Evolutionary conservation across 2,329 filamentous ascomycete species (phyloP).

Genomic region (Microdochium paspali): DNA sequence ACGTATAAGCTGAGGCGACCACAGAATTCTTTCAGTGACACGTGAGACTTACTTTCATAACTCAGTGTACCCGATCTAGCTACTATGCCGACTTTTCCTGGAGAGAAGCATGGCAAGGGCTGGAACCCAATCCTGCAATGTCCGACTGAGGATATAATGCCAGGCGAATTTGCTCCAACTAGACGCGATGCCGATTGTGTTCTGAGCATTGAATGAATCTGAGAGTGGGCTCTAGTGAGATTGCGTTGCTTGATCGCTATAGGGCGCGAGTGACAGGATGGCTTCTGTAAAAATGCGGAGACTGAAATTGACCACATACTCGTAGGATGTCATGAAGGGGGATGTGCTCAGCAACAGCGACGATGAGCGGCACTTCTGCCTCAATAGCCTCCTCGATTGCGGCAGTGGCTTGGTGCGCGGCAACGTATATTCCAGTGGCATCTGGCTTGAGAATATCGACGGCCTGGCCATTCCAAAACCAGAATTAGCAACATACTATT

Average conservation of each 20-base stretch:
- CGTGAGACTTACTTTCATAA: slow-evolving; percentile 42
- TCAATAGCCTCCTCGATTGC: slow-evolving; percentile 76
- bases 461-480: slow-evolving; percentile 33
- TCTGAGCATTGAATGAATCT: slow-evolving; percentile 60
- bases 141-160: slow-evolving; percentile 63
- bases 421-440: slow-evolving; percentile 72
- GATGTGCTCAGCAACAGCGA: slow-evolving; percentile 68
- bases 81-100: slow-evolving; percentile 60
- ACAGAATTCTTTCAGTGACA: not conserved
- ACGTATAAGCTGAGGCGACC: not conserved
- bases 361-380: slow-evolving; percentile 65
- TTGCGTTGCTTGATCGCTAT: no score
- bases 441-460: slow-evolving; percentile 63
- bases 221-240: no score
- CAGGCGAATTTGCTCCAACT: slow-evolving; percentile 64
- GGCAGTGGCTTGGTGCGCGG: slow-evolving; percentile 60
- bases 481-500: not conserved
- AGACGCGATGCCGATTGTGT: slow-evolving; percentile 61
- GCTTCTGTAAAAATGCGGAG: not conserved
- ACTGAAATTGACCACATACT: slow-evolving; percentile 26
- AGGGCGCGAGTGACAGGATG: no score
- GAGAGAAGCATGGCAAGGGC: slow-evolving; percentile 61
- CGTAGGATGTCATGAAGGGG: slow-evolving; percentile 64
- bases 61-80: slow-evolving; percentile 68
- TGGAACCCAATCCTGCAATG: slow-evolving; percentile 58